Evolutionary conservation across 2,329 filamentous ascomycete species (phyloP).

Genomic region (Verticillium nubilum): DNA sequence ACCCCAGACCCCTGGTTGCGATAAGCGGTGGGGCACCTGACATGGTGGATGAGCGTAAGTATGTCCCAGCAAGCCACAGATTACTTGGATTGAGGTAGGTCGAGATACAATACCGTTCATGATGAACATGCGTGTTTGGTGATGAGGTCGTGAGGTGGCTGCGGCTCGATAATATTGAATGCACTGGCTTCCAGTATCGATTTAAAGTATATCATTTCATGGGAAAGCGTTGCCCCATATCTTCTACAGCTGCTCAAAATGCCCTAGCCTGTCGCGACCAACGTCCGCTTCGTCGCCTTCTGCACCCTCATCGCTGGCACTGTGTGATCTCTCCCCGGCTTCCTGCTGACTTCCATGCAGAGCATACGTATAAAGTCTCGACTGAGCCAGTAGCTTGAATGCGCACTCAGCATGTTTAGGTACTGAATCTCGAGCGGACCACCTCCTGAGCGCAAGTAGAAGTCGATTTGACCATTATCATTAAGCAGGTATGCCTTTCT

Average conservation of each 20-base stretch:
- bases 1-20: background rate
- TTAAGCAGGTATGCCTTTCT: constrained; percentile 83
- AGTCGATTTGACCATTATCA: constrained; percentile 96
- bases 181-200: too few relatives aligned
- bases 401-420: constrained; percentile 91
- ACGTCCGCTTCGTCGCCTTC: constrained; percentile 38
- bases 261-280: background rate
- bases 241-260: too few relatives aligned
- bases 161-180: too few relatives aligned
- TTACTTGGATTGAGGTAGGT: too few relatives aligned
- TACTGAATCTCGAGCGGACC: constrained; percentile 94
- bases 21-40: background rate
- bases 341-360: constrained; percentile 79
- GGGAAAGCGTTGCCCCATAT: too few relatives aligned
- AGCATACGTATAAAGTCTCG: constrained; percentile 86
- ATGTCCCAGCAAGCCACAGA: too few relatives aligned
- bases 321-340: constrained; percentile 57
- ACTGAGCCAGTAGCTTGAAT: constrained; percentile 89
- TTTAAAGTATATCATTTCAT: too few relatives aligned
- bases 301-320: constrained; percentile 53
- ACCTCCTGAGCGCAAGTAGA: constrained; percentile 74
- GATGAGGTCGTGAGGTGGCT: too few relatives aligned
- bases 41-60: background rate
- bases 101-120: too few relatives aligned
- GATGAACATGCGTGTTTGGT: too few relatives aligned